phyloP scores from a whole-genome alignment of 176 grass and related monocot genomes.

The Sorghum bicolor region DNA sequence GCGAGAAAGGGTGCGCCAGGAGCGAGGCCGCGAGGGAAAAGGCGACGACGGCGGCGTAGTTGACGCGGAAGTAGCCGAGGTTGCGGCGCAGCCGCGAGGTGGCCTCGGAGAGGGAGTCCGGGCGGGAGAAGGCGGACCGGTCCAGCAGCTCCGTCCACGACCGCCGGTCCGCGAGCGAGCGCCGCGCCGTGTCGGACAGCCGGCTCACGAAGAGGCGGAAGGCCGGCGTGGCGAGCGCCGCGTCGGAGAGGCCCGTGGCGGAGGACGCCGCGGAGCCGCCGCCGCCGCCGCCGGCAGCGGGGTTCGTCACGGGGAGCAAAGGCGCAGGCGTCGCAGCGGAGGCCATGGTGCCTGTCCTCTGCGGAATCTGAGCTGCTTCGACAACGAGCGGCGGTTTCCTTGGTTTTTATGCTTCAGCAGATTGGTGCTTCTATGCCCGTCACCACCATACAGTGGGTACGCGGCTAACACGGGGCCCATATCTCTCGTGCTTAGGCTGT shows the following conservation, averaged over 20 bases:
- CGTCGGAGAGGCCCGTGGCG: not conserved
- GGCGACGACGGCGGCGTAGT: slow-evolving; percentile 84
- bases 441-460: slow-evolving; percentile 25
- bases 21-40: slow-evolving; percentile 69
- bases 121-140: slow-evolving; percentile 73
- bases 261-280: slow-evolving; percentile 20
- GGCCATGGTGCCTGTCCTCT: slow-evolving; percentile 32
- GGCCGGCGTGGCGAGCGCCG: slow-evolving; percentile 44
- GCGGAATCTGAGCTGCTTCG: not conserved
- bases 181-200: slow-evolving; percentile 54
- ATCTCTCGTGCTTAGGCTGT: not conserved
- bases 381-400: not conserved
- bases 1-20: slow-evolving; percentile 75
- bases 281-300: slow-evolving; percentile 1
- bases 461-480: slow-evolving; percentile 23
- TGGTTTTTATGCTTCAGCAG: slow-evolving; percentile 23
- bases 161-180: slow-evolving; percentile 67
- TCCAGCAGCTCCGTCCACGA: slow-evolving; percentile 84
- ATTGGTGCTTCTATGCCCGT: slow-evolving; percentile 25
- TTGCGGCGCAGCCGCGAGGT: slow-evolving; percentile 83
- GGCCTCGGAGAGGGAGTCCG: slow-evolving; percentile 77
- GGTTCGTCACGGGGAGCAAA: slow-evolving; percentile 64
- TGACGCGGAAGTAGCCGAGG: slow-evolving; percentile 86
- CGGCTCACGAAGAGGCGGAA: slow-evolving; percentile 64
- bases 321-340: slow-evolving; percentile 43